Conservation (phyloP, 2,329 filamentous ascomycete species). For the Grosmannia huntii region DNA sequence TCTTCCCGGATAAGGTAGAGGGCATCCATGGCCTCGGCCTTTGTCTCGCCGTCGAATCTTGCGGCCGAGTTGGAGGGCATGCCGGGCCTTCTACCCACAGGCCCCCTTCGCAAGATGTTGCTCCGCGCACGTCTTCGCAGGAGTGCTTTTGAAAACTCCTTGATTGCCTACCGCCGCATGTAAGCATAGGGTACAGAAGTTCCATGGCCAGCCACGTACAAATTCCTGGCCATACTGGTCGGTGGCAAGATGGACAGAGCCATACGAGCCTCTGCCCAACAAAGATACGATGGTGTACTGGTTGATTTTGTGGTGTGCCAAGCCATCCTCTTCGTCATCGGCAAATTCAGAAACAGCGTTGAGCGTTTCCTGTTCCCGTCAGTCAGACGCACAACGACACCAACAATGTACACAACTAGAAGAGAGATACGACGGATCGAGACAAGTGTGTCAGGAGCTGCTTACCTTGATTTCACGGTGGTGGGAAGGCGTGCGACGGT, state of each 20-base stretch:
- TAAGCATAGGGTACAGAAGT: slow-evolving; percentile 5
- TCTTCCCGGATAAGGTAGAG: slow-evolving; percentile 87
- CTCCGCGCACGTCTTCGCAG: slow-evolving; percentile 84
- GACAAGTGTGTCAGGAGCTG: neutral
- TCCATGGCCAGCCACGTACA: slow-evolving; percentile 40
- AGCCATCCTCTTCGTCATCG: slow-evolving; percentile 72
- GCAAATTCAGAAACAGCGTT: slow-evolving; percentile 80
- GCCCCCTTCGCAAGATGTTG: slow-evolving; percentile 55
- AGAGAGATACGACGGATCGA: neutral
- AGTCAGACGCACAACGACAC: neutral
- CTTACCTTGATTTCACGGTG: slow-evolving; percentile 46
- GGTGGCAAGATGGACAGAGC: slow-evolving; percentile 76
- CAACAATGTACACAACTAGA: no score
- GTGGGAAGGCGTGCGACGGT: slow-evolving; percentile 42
- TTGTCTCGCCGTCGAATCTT: slow-evolving; percentile 23
- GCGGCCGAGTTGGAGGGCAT: slow-evolving; percentile 9
- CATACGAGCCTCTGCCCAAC: slow-evolving; percentile 93
- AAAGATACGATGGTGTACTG: slow-evolving; percentile 91
- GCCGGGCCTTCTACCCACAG: slow-evolving; percentile 40
- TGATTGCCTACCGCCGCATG: slow-evolving; percentile 56
- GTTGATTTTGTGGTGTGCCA: slow-evolving; percentile 76
- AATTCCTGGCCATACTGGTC: slow-evolving; percentile 91
- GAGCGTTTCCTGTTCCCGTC: slow-evolving; percentile 59
- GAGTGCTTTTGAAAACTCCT: slow-evolving; percentile 91
- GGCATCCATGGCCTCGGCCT: slow-evolving; percentile 53